Base-by-base conservation (phyloP, 768 basidiomycete species). In the Lepiota venenata region DNA sequence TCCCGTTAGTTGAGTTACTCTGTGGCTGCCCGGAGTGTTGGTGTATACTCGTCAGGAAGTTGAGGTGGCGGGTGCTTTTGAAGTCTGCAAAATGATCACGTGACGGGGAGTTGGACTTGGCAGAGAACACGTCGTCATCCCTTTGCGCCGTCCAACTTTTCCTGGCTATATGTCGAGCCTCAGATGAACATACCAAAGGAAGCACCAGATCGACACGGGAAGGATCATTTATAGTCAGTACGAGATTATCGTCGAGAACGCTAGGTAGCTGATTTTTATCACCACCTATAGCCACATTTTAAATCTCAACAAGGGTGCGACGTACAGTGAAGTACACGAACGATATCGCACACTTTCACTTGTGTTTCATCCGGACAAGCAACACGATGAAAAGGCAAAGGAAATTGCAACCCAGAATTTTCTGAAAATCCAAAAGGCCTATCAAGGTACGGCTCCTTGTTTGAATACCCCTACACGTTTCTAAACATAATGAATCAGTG, bases 281-380 rank as follows among this genome's bases (percentile, higher is more conserved):
- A 42, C 15, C 8, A 16, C 36, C 55, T 9, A 11, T 32, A 85
- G 87, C 65, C 71, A 85, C 8, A 78, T 91, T 35, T 78, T 93
- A 41, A 93, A 93, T 63, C 66, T 93, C 45, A 77, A 84, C 14
- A 76, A 68, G 47, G 75, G 78, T 4, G 88, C 89, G 0, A 80
- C 84, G 1, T 77, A 81, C 54, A 71, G 72, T 45, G 88, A 92
- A 62, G 85, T 93, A 56, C 77, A 88, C 46, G 89, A 91, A 52
- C 76, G 84, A 35, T 88, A 92, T 66, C 75, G 81, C 39, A 65
- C 80, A 4, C 68, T 93, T 22, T 92, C 91, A 3, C 77, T 93
- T 25, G 71, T 87, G 16, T 91, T 89, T 58, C 92, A 96, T 61
- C 92, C 92, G 0, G 92, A 96, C 76, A 87, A 86, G 64, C 88